Conservation (phyloP, 257 asterid genomes). For the Lantana camara region DNA sequence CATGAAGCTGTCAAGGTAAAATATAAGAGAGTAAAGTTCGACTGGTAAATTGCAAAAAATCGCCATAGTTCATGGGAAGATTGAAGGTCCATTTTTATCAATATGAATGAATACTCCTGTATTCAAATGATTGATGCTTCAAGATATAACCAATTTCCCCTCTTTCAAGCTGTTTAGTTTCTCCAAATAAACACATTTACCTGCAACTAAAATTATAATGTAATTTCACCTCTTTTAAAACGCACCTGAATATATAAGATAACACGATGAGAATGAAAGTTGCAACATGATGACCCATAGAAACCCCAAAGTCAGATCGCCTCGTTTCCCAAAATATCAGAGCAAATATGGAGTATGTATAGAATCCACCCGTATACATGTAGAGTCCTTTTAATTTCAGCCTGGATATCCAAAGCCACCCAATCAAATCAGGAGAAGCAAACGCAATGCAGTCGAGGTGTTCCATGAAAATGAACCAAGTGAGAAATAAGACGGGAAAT, state of each 20-base stretch:
- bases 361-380: conserved; percentile 91
- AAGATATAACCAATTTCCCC: conserved; percentile 6
- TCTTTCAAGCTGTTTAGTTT: conserved; percentile 11
- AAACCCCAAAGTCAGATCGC: conserved; percentile 97
- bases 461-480: too few species aligned
- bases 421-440: conserved; percentile 4
- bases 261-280: conserved; percentile 77
- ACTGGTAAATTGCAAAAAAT: too few species aligned
- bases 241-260: conserved; percentile 80
- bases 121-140: conserved; percentile 5
- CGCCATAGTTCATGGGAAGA: neutral
- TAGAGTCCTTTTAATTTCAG: conserved; percentile 87
- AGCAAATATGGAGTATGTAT: conserved; percentile 91
- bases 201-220: neutral
- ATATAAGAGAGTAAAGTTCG: too few species aligned
- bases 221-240: conserved; percentile 28
- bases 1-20: too few species aligned
- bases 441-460: neutral
- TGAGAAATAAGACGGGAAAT: conserved; percentile 2
- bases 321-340: conserved; percentile 96
- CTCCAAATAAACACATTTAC: conserved; percentile 11
- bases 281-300: conserved; percentile 96
- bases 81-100: neutral
- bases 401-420: conserved; percentile 50
- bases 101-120: neutral